Evolutionary conservation across 73 alveolate species (phyloP).

Genomic region (Stentor coeruleus): DNA sequence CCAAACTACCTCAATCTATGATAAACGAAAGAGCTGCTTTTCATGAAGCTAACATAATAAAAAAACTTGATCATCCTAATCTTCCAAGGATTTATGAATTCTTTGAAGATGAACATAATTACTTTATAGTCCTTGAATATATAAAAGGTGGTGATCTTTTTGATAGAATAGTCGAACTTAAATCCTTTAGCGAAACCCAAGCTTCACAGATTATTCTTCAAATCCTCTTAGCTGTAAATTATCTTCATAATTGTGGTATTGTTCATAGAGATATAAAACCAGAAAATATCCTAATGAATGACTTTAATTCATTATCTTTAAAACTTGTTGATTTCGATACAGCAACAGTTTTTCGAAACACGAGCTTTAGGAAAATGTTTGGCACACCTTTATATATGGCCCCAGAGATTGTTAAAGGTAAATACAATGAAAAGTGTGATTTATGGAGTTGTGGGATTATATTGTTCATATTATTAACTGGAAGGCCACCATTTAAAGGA

Average conservation of each 20-base stretch:
- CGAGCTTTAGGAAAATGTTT: not conserved
- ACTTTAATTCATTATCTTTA: slow-evolving; percentile 28
- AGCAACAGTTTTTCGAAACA: not conserved
- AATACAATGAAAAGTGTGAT: not conserved
- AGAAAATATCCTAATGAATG: slow-evolving; percentile 23
- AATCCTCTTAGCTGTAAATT: not conserved
- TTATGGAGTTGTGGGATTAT: slow-evolving; percentile 5
- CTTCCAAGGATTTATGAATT: slow-evolving; percentile 39
- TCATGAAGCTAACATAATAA: slow-evolving; percentile 43
- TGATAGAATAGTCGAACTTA: not conserved
- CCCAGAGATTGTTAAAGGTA: not conserved
- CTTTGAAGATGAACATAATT: slow-evolving; percentile 43
- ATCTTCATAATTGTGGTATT: slow-evolving; percentile 21
- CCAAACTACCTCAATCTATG: not conserved
- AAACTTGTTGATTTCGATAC: slow-evolving; percentile 67
- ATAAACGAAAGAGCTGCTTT: slow-evolving; percentile 14
- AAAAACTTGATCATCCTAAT: slow-evolving; percentile 52
- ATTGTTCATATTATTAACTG: not conserved
- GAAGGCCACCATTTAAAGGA: not conserved
- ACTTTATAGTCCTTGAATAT: slow-evolving; percentile 52
- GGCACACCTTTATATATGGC: not conserved
- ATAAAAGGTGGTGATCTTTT: slow-evolving; percentile 46
- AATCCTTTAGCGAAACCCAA: not conserved
- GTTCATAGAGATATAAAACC: slow-evolving; percentile 27
- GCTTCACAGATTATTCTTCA: slow-evolving; percentile 13